These are phyloP conservation scores for Dentipellis sp. DNA, from an alignment of 768 basidiomycete genomes.

Conservation along the genomic window DNA sequence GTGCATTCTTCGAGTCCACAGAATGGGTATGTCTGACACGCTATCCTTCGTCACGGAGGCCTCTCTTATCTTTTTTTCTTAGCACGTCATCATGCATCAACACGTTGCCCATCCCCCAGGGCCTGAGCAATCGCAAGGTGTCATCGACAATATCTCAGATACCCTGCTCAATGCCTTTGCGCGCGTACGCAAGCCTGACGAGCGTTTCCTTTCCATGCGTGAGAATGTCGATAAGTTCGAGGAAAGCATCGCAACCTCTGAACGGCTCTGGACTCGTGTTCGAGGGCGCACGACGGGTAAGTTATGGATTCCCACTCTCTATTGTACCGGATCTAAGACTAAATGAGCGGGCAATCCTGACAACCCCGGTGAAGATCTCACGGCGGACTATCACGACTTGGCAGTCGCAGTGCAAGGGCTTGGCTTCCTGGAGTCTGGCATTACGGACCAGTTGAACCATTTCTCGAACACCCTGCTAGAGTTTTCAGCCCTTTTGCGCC, in stretches of 20 bases:
- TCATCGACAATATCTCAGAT: constrained; percentile 94
- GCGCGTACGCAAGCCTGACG: constrained; percentile 93
- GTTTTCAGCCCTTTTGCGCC: constrained; percentile 83
- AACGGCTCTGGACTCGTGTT: constrained; percentile 71
- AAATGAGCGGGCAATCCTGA: constrained; percentile 74
- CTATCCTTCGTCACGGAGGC: constrained; percentile 2
- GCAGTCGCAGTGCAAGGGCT: constrained; percentile 94
- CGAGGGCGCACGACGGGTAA: constrained; percentile 83
- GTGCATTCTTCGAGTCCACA: constrained; percentile 90
- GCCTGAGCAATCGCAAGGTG: constrained; percentile 66
- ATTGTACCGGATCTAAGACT: constrained; percentile 58
- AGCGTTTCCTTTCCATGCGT: constrained; percentile 87
- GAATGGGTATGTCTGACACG: constrained; percentile 76
- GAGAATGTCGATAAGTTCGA: constrained; percentile 94
- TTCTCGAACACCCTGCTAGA: constrained; percentile 95
- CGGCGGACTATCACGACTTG: constrained; percentile 94
- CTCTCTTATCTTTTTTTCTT: constrained; percentile 4
- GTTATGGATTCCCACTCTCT: constrained; percentile 25
- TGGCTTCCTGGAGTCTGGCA: constrained; percentile 96
- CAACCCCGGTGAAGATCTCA: constrained; percentile 80
- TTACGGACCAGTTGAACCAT: constrained; percentile 94
- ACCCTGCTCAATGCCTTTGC: constrained; percentile 94
- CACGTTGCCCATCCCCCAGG: constrained; percentile 88
- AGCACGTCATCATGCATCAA: constrained; percentile 98
- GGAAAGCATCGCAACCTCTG: constrained; percentile 77